Percentiles rank a stretch among this genome's conserved stretches.
Evolutionary conservation across 768 basidiomycete species (phyloP).

Genomic region (Lactarius psammicola): DNA sequence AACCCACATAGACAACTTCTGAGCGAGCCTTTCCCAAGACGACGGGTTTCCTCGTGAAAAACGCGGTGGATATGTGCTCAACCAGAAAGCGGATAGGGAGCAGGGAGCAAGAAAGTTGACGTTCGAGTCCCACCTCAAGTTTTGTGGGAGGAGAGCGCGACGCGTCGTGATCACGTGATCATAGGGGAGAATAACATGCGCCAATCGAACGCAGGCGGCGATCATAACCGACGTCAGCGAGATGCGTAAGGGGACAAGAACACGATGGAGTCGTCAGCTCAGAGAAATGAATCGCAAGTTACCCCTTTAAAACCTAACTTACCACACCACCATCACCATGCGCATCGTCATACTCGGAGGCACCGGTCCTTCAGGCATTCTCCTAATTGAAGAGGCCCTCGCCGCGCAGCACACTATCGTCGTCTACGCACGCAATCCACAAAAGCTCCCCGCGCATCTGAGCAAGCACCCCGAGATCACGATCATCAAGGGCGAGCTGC

Average conservation of each 20-base stretch:
- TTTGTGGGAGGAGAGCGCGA: too few relatives aligned
- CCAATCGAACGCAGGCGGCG: background rate
- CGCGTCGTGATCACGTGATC: background rate
- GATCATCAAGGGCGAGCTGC: conserved; percentile 55
- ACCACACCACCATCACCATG: conserved; percentile 35
- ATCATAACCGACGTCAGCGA: background rate
- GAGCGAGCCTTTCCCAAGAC: background rate
- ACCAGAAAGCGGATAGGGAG: background rate
- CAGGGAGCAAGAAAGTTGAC: too few relatives aligned
- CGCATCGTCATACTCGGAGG: conserved; percentile 67
- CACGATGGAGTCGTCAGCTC: background rate
- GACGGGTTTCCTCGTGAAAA: background rate
- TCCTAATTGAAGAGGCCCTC: conserved; percentile 56
- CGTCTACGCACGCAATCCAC: conserved; percentile 61
- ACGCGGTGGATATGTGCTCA: background rate
- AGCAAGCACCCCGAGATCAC: conserved; percentile 44
- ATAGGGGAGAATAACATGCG: background rate
- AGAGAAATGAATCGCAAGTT: background rate
- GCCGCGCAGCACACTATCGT: conserved; percentile 47
- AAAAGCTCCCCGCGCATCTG: conserved; percentile 58
- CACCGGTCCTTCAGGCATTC: conserved; percentile 60
- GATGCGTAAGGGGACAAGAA: background rate
- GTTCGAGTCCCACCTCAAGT: too few relatives aligned
- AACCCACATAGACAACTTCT: background rate
- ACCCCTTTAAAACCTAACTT: too few relatives aligned